phyloP scores from a whole-genome alignment of 345 rosid species.

The Lepidium sativum region DNA sequence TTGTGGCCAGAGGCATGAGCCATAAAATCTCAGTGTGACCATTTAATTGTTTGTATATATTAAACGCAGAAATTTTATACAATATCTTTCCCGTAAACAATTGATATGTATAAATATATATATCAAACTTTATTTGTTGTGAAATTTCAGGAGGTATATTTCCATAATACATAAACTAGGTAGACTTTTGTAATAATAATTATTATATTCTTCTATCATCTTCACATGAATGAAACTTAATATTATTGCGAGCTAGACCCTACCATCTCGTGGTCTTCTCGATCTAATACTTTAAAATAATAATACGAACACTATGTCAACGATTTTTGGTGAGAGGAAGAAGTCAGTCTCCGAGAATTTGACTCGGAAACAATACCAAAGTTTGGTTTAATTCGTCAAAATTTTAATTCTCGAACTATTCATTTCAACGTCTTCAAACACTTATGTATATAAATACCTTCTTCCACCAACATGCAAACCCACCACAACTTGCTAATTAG shows the following conservation, averaged over 20 bases:
- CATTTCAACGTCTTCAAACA: conserved; percentile 21
- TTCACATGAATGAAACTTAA: neutral
- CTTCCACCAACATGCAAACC: conserved; percentile 14
- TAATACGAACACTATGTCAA: conserved; percentile 17
- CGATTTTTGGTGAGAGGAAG: conserved; percentile 22
- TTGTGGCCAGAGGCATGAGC: neutral
- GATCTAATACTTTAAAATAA: conserved; percentile 6
- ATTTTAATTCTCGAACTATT: conserved; percentile 5
- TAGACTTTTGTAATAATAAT: conserved; percentile 6
- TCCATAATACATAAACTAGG: conserved; percentile 2
- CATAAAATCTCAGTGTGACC: neutral
- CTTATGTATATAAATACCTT: conserved; percentile 10
- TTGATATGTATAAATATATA: neutral
- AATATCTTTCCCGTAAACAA: neutral
- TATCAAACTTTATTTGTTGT: neutral
- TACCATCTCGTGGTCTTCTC: conserved; percentile 19
- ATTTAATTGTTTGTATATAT: neutral
- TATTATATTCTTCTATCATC: neutral
- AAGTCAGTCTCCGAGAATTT: conserved; percentile 22
- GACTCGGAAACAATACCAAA: conserved; percentile 18
- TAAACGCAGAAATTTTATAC: neutral
- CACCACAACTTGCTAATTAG: conserved; percentile 14
- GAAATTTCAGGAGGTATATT: neutral
- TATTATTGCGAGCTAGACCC: conserved; percentile 22
- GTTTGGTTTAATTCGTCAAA: conserved; percentile 8